Percentiles rank a stretch among this genome's conserved stretches.
These are phyloP conservation scores for Chlamydomonas reinhardtii DNA, from an alignment of 163 green algal species.

Conservation along the genomic window DNA sequence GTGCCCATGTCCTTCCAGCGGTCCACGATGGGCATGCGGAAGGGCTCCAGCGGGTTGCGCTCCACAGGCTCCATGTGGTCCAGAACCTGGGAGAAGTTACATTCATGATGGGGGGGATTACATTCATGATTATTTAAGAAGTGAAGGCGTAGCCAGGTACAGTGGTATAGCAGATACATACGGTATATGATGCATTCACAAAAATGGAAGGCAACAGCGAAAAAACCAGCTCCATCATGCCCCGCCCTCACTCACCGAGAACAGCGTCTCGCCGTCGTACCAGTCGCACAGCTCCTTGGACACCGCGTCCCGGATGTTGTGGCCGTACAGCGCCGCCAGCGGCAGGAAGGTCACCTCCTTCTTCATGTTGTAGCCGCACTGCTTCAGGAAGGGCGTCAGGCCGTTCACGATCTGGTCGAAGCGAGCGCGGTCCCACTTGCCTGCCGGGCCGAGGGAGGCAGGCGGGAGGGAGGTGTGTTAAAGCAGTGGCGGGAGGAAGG, in stretches of 20 bases:
- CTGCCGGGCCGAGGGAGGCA: constrained; percentile 22
- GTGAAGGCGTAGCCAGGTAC: neutral
- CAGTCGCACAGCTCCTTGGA: constrained; percentile 72
- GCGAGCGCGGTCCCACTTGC: constrained; percentile 87
- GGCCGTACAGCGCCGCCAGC: constrained; percentile 91
- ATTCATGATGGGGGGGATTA: neutral
- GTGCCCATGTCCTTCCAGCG: constrained; percentile 97
- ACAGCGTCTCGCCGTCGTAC: constrained; percentile 90
- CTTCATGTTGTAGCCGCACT: constrained; percentile 95
- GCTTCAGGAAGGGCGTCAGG: constrained; percentile 93
- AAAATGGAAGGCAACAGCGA: too few species aligned
- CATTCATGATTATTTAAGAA: too few species aligned
- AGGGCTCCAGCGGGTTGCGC: constrained; percentile 81
- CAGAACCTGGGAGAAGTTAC: constrained; percentile 63
- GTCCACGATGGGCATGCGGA: constrained; percentile 98
- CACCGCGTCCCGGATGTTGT: constrained; percentile 92
- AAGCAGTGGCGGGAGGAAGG: neutral
- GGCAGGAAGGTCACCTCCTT: constrained; percentile 95
- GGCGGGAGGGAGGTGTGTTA: neutral
- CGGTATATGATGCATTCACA: too few species aligned
- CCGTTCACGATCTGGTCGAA: constrained; percentile 92
- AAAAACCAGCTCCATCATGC: too few species aligned
- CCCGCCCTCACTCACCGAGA: constrained; percentile 70
- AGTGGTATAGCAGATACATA: too few species aligned
- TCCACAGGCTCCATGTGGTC: constrained; percentile 63